phyloP scores from a whole-genome alignment of 2,329 filamentous ascomycete genomes.

The Ceratocystis destructans region DNA sequence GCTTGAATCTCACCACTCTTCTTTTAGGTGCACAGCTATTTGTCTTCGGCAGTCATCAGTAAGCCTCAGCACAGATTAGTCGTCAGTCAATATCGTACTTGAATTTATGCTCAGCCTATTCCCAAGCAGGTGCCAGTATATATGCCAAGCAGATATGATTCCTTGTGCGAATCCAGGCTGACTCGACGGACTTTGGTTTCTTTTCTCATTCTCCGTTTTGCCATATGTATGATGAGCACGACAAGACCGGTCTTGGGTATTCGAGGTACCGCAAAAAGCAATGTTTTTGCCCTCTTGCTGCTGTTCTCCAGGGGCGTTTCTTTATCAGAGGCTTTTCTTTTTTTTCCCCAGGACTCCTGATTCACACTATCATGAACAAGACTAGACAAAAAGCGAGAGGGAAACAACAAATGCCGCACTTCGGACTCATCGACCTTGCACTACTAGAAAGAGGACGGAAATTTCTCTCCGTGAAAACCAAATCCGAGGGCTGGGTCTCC shows the following conservation, averaged over 20 bases:
- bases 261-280: no score
- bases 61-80: neutral
- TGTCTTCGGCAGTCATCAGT: neutral
- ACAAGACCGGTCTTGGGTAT: no score
- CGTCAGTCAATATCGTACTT: neutral
- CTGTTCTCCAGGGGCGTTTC: no score
- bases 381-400: neutral
- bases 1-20: neutral
- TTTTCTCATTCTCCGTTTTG: no score
- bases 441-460: neutral
- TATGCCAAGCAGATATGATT: no score
- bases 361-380: neutral
- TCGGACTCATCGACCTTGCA: neutral
- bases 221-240: no score
- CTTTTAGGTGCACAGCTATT: neutral
- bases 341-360: neutral
- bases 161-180: no score
- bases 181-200: no score
- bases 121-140: no score
- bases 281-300: neutral
- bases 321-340: no score
- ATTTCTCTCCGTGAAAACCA: neutral
- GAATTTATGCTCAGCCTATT: neutral
- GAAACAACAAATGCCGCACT: neutral
- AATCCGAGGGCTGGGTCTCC: neutral